phyloP scores from a whole-genome alignment of 176 grass and related monocot genomes.

The Phoenix roebelenii region DNA sequence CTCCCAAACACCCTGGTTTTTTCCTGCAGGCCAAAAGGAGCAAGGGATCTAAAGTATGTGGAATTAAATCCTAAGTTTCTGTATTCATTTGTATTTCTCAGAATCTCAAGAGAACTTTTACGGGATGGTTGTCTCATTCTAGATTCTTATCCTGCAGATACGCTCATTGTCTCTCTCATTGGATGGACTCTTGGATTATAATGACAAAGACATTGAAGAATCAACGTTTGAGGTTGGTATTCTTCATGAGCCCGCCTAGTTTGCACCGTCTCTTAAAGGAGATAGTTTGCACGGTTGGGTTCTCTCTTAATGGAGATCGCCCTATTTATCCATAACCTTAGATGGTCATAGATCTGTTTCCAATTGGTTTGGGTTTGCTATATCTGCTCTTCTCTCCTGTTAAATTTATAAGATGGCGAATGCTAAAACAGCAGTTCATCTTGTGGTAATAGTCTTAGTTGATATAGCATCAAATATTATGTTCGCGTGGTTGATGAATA shows the following conservation, averaged over 20 bases:
- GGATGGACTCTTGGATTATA: constrained; percentile 92
- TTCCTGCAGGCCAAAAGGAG: constrained; percentile 58
- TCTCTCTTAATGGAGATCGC: too few species aligned
- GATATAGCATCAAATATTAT: too few species aligned
- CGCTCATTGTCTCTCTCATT: constrained; percentile 74
- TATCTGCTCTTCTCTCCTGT: too few species aligned
- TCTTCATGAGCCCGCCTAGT: constrained; percentile 14
- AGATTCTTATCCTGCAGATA: constrained; percentile 38
- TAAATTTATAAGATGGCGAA: too few species aligned
- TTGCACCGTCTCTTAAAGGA: not conserved
- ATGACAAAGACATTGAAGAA: constrained; percentile 77
- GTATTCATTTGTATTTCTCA: constrained; percentile 9
- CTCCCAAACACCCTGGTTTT: constrained; percentile 84
- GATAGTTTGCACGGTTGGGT: too few species aligned
- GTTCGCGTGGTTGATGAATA: too few species aligned
- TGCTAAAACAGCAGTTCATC: too few species aligned
- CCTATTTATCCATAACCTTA: too few species aligned
- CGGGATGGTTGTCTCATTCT: constrained; percentile 11
- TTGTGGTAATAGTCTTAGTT: too few species aligned
- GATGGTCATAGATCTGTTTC: too few species aligned
- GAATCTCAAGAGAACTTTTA: constrained; percentile 6
- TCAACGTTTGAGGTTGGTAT: constrained; percentile 82
- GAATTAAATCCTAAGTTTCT: not conserved
- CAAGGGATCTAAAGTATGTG: constrained; percentile 79
- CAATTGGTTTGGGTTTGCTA: too few species aligned